Evolutionary conservation across 805 yeast species (phyloP).

Genomic region (Pichia paraexigua): DNA sequence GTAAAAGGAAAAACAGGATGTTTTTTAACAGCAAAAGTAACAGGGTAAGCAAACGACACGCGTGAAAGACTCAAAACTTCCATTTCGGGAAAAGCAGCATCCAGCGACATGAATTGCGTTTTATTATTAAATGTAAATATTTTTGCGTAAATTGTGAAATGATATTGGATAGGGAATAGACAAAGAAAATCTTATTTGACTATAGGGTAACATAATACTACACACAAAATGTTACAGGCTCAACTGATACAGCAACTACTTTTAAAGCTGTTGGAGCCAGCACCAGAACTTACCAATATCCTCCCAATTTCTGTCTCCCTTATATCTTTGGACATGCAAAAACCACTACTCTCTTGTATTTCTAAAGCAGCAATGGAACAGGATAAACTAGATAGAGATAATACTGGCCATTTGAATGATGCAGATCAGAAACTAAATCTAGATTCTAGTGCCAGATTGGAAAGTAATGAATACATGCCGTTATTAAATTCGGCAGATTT

Average conservation of each 20-base stretch:
- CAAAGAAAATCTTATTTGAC: not conserved
- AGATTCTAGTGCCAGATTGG: not conserved
- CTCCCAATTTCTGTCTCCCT: constrained; percentile 26
- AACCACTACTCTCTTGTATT: constrained; percentile 26
- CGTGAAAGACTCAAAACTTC: not conserved
- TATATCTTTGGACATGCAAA: constrained; percentile 20
- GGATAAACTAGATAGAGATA: not conserved
- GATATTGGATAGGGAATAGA: too few species aligned
- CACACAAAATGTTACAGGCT: not conserved
- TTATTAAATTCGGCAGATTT: not conserved
- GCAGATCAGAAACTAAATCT: not conserved
- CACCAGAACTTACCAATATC: constrained; percentile 18
- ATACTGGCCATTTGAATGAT: not conserved
- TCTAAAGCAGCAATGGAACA: constrained; percentile 5
- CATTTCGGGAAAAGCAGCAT: not conserved
- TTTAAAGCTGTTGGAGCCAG: constrained; percentile 22
- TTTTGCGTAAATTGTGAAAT: too few species aligned
- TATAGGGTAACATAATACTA: not conserved
- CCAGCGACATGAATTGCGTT: not conserved
- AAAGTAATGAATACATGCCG: not conserved
- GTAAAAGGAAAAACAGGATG: not conserved
- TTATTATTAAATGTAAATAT: too few species aligned
- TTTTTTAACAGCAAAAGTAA: not conserved
- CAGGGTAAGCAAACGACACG: not conserved
- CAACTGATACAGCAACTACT: constrained; percentile 15